Evolutionary conservation across 83 land plant species (phyloP).

Genomic region (Thuja plicata): DNA sequence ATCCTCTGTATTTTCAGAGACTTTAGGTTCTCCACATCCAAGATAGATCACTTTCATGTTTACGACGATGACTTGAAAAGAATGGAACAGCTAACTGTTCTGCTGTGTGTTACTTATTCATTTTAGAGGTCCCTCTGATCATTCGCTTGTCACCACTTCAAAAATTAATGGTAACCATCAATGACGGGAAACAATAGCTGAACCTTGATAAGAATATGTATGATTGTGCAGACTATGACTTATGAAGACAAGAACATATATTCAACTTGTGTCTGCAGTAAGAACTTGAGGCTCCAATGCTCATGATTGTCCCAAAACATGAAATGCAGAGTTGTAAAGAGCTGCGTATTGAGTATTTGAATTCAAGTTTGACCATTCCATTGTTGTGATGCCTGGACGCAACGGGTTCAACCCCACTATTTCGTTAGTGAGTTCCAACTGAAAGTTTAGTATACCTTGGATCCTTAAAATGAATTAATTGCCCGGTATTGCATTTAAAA

Average conservation of each 20-base stretch:
- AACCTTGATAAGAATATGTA: neutral
- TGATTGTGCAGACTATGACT: neutral
- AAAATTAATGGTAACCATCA: neutral
- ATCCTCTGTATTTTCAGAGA: constrained; percentile 27
- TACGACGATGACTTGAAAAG: neutral
- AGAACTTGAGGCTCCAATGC: neutral
- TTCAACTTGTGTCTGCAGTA: neutral
- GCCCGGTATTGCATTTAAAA: neutral
- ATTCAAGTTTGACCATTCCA: neutral
- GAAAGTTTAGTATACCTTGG: neutral
- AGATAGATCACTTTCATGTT: constrained; percentile 19
- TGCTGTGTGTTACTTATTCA: neutral
- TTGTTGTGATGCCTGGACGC: neutral
- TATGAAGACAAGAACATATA: neutral
- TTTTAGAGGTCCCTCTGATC: neutral
- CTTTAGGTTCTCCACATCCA: constrained; percentile 36
- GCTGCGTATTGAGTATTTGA: neutral
- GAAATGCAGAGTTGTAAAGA: neutral
- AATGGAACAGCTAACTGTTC: neutral
- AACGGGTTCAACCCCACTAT: neutral
- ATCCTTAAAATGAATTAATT: neutral
- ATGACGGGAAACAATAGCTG: neutral
- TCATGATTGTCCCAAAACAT: neutral
- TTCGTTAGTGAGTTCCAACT: neutral
- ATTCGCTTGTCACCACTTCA: neutral